These are phyloP conservation scores for Carex pumila DNA, from an alignment of 176 grass and related monocot genomes.

Conservation along the genomic window DNA sequence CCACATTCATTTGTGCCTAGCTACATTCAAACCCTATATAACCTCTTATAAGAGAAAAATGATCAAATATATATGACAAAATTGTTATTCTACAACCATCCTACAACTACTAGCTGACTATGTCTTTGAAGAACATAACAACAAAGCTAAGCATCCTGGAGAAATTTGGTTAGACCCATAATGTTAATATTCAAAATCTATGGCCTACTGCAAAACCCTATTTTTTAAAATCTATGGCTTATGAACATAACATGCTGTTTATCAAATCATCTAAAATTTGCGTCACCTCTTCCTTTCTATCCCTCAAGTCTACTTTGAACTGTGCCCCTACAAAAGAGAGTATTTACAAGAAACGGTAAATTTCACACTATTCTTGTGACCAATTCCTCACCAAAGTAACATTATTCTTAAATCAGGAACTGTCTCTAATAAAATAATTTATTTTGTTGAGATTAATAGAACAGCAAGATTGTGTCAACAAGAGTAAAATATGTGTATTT, in stretches of 20 bases:
- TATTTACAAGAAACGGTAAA: not conserved
- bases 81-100: conserved; percentile 1
- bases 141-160: conserved; percentile 13
- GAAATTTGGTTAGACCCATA: conserved; percentile 23
- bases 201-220: no score
- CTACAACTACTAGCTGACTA: conserved; percentile 9
- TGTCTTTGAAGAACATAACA: not conserved
- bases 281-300: no score
- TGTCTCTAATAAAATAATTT: not conserved
- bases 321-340: conserved; percentile 28
- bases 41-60: not conserved
- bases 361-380: not conserved
- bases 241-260: no score
- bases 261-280: no score
- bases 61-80: not conserved
- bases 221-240: not conserved
- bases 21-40: not conserved
- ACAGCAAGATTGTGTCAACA: not conserved
- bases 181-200: not conserved
- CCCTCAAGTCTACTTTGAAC: no score
- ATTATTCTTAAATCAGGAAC: not conserved
- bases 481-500: not conserved
- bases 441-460: not conserved
- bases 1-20: not conserved
- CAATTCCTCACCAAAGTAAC: not conserved